A percentile compares a stretch with the other conserved stretches of the same genome.
phyloP scores from a whole-genome alignment of 345 rosid genomes.

The Citrus sp. region DNA sequence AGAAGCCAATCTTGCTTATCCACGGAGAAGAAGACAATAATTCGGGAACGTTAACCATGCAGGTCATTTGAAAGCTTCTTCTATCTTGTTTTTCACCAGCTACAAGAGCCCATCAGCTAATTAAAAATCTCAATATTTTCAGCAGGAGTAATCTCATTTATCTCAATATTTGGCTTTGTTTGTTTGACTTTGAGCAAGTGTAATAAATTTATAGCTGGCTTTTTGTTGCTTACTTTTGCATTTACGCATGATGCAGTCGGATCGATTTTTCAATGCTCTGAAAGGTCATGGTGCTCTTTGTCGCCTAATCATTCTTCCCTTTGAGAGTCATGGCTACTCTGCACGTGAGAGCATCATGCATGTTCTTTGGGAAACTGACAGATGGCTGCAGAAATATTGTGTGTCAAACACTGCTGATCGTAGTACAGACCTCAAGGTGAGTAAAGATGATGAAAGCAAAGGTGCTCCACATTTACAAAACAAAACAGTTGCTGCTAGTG shows the following conservation, averaged over 20 bases:
- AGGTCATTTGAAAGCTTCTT: conserved; percentile 40
- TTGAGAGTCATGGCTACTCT: conserved; percentile 94
- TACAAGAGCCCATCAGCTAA: neutral
- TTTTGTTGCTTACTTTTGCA: conserved; percentile 5
- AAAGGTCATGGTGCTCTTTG: conserved; percentile 95
- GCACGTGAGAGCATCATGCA: conserved; percentile 98
- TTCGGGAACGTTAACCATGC: conserved; percentile 96
- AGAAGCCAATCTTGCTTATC: conserved; percentile 91
- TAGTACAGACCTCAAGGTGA: conserved; percentile 33
- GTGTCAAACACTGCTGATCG: conserved; percentile 51
- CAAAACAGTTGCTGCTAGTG: conserved; percentile 47
- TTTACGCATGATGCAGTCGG: conserved; percentile 57
- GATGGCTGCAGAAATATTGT: conserved; percentile 91
- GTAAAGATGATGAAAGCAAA: conserved; percentile 31
- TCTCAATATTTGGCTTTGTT: neutral
- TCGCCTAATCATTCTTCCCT: conserved; percentile 89
- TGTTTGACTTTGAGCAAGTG: neutral
- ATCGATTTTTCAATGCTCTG: conserved; percentile 89
- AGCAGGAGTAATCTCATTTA: neutral
- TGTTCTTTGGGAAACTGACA: conserved; percentile 96
- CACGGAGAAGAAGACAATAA: conserved; percentile 99
- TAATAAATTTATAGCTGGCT: conserved; percentile 7
- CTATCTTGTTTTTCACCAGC: neutral
- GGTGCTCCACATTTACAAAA: conserved; percentile 39
- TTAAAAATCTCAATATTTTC: neutral